Percentiles rank a stretch among this genome's conserved stretches.
Evolutionary conservation across 1,284 basidiomycete species (phyloP).

Genomic region (Papiliotrema nemorosa): DNA sequence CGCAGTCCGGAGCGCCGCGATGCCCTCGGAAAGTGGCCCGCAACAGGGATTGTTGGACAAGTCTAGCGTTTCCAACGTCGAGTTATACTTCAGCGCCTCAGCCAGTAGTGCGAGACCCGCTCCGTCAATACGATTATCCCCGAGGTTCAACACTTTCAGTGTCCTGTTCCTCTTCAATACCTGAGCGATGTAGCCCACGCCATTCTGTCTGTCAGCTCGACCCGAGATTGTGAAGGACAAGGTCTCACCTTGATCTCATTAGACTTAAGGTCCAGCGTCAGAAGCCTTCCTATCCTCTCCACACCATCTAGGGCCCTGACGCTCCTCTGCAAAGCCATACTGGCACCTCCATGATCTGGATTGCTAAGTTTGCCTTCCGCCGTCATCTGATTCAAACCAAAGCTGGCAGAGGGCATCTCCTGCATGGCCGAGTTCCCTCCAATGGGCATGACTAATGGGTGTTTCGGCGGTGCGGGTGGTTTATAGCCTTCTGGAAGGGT

Average conservation of each 20-base stretch:
- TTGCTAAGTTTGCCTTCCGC: conserved; percentile 30
- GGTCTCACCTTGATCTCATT: conserved; percentile 80
- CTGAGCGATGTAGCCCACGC: conserved; percentile 86
- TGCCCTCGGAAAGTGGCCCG: conserved; percentile 79
- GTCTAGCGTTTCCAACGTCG: conserved; percentile 88
- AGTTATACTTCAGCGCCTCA: conserved; percentile 94
- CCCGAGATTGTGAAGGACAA: conserved; percentile 7
- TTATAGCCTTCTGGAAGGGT: conserved; percentile 51
- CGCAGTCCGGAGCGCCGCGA: conserved; percentile 81
- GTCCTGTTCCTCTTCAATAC: conserved; percentile 94
- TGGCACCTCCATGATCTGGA: conserved; percentile 32
- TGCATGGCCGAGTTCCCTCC: conserved; percentile 35
- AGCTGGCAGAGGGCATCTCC: conserved; percentile 14
- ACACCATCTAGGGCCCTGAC: conserved; percentile 76
- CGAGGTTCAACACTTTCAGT: conserved; percentile 86
- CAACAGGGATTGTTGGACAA: conserved; percentile 89
- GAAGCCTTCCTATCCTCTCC: conserved; percentile 75
- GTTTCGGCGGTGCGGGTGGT: conserved; percentile 32
- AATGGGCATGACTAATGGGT: conserved; percentile 32
- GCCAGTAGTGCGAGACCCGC: conserved; percentile 75
- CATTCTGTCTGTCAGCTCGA: conserved; percentile 54
- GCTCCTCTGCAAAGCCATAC: conserved; percentile 56
- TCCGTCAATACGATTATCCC: conserved; percentile 88
- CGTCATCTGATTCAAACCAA: conserved; percentile 10
- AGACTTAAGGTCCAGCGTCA: conserved; percentile 84